phyloP scores from a whole-genome alignment of 108 stramenopile species.

The Cyclotella choctawhatcheeana region DNA sequence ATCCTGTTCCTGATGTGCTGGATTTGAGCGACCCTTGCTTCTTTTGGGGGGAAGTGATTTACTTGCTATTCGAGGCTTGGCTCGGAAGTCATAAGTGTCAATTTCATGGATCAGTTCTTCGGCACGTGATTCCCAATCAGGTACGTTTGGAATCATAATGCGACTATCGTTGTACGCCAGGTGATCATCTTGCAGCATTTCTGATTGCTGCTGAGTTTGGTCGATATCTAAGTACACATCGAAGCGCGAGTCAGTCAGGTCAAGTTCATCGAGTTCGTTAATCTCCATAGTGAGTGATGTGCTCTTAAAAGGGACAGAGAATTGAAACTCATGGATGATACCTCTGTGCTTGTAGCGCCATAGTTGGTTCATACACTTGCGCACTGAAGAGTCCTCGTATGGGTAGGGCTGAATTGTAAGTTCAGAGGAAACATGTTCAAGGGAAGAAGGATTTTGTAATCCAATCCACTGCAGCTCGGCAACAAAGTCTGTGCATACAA shows the following conservation, averaged over 20 bases:
- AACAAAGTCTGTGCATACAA: constrained; percentile 15
- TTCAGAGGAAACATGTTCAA: constrained; percentile 3
- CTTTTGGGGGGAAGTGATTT: background rate
- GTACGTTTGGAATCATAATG: too few relatives aligned
- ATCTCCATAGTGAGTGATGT: constrained; percentile 19
- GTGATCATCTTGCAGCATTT: background rate
- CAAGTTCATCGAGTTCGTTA: constrained; percentile 24
- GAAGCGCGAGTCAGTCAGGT: constrained; percentile 22
- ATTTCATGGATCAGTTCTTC: constrained; percentile 13
- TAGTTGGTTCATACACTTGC: constrained; percentile 14
- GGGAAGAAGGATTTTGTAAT: background rate
- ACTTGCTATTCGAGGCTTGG: background rate
- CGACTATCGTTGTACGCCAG: too few relatives aligned
- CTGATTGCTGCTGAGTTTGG: background rate
- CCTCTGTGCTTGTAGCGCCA: constrained; percentile 26
- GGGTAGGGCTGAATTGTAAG: constrained; percentile 32
- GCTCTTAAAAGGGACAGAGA: constrained; percentile 27
- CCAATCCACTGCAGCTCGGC: constrained; percentile 17
- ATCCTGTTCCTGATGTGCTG: background rate
- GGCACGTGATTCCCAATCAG: constrained; percentile 32
- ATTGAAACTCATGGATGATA: constrained; percentile 23
- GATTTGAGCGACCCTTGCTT: background rate
- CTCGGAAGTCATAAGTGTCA: background rate
- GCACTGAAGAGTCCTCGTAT: constrained; percentile 7
- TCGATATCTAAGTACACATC: constrained; percentile 22